Base-by-base conservation (phyloP, 345 rosid genomes). In the Carallia brachiata region DNA sequence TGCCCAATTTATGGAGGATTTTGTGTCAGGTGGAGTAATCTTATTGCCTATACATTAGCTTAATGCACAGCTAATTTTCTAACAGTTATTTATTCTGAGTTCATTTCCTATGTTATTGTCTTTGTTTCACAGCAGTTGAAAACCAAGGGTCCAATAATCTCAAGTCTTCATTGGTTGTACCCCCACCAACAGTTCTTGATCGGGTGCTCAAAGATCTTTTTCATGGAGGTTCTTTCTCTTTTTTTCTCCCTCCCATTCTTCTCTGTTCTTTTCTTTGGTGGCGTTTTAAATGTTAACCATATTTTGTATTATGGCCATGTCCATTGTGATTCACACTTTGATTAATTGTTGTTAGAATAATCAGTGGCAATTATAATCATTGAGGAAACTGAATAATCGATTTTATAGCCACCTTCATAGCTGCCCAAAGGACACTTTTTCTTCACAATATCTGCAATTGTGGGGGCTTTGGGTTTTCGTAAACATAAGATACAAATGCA, bases 151-250 rank as follows among this genome's bases (percentile, higher is more conserved):
- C 91, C 58, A 91, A 89, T 78, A 82, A 80, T 79, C 68, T 88
- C 64, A 92, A 77, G 77, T 81, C 96, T 48, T 83, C 96, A 54
- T 75, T 86, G 92, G 88, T 89, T 71, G 74, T 88, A 79, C 99
- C 99, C 57, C 85, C 99, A 48, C 87, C 90, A 44, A 76, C 94
- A 2, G 96, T 86, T 74, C 85, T 92, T 70, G 99, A 95, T 82
- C 96, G 97, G 47, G 89, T 92, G 78, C 79, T 95, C 70, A 95
- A 90, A 82, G 97, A 95, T 81, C 94, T 95, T 64, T 90, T 95
- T 75, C 96, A 81, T 53, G 88, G 85, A 31, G 99, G 97, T 94
- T 67, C 39, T 73, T 70, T 23, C 65, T 52, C 39, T 28, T 67
- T 44, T 53, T 60, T 67, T 62, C 31, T 19, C 4, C 39, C 37